A percentile compares a stretch with the other conserved stretches of the same genome.
Evolutionary conservation across 1,284 basidiomycete genomes (phyloP).

Genomic region (Coniferiporia weirii): DNA sequence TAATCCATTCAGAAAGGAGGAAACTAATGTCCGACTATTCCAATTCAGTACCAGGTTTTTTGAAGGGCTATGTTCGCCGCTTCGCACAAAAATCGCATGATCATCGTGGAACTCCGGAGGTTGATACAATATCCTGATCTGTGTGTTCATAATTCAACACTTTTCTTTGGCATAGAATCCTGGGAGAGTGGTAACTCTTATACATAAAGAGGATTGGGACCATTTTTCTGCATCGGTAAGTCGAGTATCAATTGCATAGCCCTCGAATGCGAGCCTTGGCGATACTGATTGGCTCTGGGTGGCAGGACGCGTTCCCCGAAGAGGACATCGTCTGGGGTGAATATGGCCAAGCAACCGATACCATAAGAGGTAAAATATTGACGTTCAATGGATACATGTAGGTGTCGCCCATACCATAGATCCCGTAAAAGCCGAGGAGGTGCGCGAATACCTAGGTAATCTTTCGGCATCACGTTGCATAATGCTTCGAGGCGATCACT

Average conservation of each 20-base stretch:
- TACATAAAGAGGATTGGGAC: constrained; percentile 84
- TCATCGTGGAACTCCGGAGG: constrained; percentile 79
- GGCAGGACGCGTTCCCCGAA: constrained; percentile 68
- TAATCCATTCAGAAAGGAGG: background rate
- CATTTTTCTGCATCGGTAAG: constrained; percentile 58
- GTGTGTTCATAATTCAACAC: background rate
- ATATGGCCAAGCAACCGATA: constrained; percentile 19
- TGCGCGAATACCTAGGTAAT: constrained; percentile 75
- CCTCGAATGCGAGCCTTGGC: background rate
- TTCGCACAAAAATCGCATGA: constrained; percentile 88
- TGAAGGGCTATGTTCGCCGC: constrained; percentile 81
- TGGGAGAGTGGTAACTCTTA: constrained; percentile 82
- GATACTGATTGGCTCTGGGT: background rate
- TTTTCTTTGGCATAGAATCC: constrained; percentile 44
- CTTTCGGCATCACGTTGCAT: background rate
- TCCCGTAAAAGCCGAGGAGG: constrained; percentile 64
- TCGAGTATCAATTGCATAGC: background rate
- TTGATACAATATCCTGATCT: constrained; percentile 24
- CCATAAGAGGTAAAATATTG: background rate
- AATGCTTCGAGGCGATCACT: background rate
- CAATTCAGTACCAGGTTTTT: constrained; percentile 62
- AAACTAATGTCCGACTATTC: background rate
- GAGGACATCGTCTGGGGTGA: constrained; percentile 82
- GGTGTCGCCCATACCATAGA: constrained; percentile 83
- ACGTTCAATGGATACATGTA: constrained; percentile 26